A percentile compares a stretch with the other conserved stretches of the same genome.
Evolutionary conservation across 2,329 filamentous ascomycete species (phyloP).

Genomic region (Fusarium dlaminii): DNA sequence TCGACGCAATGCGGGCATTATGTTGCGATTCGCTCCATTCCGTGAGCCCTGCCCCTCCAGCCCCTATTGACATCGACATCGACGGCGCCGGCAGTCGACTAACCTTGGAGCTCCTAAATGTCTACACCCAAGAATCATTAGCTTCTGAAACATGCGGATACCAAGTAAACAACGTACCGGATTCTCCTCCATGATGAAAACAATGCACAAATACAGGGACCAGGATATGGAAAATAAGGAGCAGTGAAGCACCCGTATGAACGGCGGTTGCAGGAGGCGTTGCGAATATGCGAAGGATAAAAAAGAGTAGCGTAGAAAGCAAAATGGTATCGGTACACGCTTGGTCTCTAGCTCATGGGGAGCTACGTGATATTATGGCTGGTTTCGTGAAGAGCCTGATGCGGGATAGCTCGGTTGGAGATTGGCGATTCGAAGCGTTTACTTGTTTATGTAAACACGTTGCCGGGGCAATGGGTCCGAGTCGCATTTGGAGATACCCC

Average conservation of each 20-base stretch:
- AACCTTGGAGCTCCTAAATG: slow-evolving; percentile 44
- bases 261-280: slow-evolving; percentile 39
- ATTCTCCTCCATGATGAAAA: slow-evolving; percentile 48
- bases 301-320: slow-evolving; percentile 1
- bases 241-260: slow-evolving; percentile 47
- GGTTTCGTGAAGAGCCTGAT: slow-evolving; percentile 33
- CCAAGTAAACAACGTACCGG: slow-evolving; percentile 37
- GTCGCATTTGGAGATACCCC: slow-evolving; percentile 8
- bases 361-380: slow-evolving; percentile 40
- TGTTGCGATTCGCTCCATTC: slow-evolving; percentile 70
- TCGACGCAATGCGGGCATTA: slow-evolving; percentile 61
- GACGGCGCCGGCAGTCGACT: slow-evolving; percentile 47
- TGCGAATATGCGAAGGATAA: slow-evolving; percentile 22
- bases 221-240: slow-evolving; percentile 48
- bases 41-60: slow-evolving; percentile 53
- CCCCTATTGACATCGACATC: slow-evolving; percentile 36
- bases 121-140: slow-evolving; percentile 29
- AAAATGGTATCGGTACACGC: slow-evolving; percentile 11
- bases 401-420: slow-evolving; percentile 35
- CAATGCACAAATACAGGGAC: slow-evolving; percentile 35
- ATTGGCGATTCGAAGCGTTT: slow-evolving; percentile 41
- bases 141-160: background rate
- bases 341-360: slow-evolving; percentile 16
- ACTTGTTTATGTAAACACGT: slow-evolving; percentile 37
- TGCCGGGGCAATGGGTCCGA: slow-evolving; percentile 28